Evolutionary conservation across 2,329 filamentous ascomycete species (phyloP), one percentile per base, ranked within the genome.

Genomic region (Drechslerella coelobrocha): DNA sequence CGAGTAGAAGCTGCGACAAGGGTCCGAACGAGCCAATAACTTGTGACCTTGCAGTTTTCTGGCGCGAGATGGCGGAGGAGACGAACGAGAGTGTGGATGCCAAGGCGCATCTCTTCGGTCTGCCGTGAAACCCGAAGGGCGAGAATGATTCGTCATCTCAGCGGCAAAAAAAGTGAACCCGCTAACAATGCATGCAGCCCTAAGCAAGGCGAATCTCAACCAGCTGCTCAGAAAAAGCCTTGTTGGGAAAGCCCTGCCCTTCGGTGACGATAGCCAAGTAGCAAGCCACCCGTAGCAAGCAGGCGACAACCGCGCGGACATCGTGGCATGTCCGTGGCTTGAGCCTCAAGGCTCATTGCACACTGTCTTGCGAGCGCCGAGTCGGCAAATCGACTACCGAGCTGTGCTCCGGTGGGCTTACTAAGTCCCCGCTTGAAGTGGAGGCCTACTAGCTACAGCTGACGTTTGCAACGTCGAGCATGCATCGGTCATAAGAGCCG

Each of bases 141-240:
- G 29, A 34, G 41, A 23, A 19, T 57, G 65, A 69, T 69, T 69
- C 65, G 65, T 69, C 65, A 69, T 69, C 43, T n/a, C 26, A 8
- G 45, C 53, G 43, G 65, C 51, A 52, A 57, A 61, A 1, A 3
- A 59, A 39, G n/a, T n/a, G n/a, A n/a, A n/a, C n/a, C 34, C 34
- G 47, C 57, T 57, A 62, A 62, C n/a, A 26, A n/a, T n/a, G 34
- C 34, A 69, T 69, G 65, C 65, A 69, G 65, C 65, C 57, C 65
- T 69, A 69, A 69, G 65, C 62, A 69, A 69, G 65, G 57, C 57
- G 34, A 69, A 61, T 1, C 45, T 24, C 21, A 57, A 48, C 34
- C 23, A 55, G 51, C 41, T 31, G 19, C 41, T 41, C 39, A 10
- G 19, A 51, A 43, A 57, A 45, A 52, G 65, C 65, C 65, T 69